Conservation (phyloP, 768 basidiomycete genomes). For the Rhizopogon vesiculosus region DNA sequence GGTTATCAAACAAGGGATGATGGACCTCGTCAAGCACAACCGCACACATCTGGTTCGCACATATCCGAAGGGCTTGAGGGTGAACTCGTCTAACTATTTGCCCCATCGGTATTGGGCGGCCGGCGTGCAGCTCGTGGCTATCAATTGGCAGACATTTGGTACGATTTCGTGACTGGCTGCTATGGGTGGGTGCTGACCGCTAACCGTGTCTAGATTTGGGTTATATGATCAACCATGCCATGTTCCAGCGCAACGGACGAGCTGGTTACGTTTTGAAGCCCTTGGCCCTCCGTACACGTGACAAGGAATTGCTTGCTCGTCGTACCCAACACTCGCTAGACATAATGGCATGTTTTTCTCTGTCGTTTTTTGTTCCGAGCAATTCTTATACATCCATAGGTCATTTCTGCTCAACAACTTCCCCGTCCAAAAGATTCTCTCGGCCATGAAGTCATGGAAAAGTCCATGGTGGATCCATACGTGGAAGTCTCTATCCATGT, state of each 20-base stretch:
- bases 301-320: constrained; percentile 52
- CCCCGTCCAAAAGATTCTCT: constrained; percentile 63
- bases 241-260: constrained; percentile 91
- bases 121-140: constrained; percentile 85
- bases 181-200: not conserved
- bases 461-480: constrained; percentile 60
- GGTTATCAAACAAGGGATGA: constrained; percentile 61
- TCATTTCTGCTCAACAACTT: constrained; percentile 89
- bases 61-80: constrained; percentile 80
- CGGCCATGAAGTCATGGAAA: constrained; percentile 58
- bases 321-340: constrained; percentile 58
- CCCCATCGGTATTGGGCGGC: constrained; percentile 89
- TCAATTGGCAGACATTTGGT: constrained; percentile 99
- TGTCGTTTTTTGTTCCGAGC: not conserved
- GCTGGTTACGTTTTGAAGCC: constrained; percentile 92
- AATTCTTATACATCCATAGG: constrained; percentile 21
- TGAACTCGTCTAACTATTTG: constrained; percentile 83
- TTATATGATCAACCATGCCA: constrained; percentile 89
- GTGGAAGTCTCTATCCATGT: constrained; percentile 78
- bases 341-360: constrained; percentile 44
- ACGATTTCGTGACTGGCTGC: constrained; percentile 16
- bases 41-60: constrained; percentile 76
- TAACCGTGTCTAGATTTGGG: constrained; percentile 60
- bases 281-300: constrained; percentile 57
- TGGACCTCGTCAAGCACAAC: constrained; percentile 82